Evolutionary conservation across 1,139 yeast species (phyloP).

Genomic region (Protomyces lactucae-debilis): DNA sequence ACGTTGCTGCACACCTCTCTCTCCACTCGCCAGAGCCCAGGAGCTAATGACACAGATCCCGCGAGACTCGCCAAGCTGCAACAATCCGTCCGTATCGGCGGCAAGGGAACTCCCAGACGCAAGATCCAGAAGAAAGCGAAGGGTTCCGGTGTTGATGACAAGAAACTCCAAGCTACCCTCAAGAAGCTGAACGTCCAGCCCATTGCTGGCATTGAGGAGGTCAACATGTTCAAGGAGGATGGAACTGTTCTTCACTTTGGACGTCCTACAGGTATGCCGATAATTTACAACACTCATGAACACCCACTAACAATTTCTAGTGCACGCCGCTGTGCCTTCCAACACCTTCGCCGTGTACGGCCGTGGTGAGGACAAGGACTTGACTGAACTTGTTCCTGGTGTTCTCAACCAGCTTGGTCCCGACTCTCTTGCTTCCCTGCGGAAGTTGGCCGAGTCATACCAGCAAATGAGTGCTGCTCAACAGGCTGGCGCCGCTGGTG

Average conservation of each 20-base stretch:
- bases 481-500: constrained; percentile 44
- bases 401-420: constrained; percentile 96
- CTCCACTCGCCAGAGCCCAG: too few relatives aligned
- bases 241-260: constrained; percentile 94
- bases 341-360: constrained; percentile 96
- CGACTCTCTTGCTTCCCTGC: constrained; percentile 85
- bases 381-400: constrained; percentile 90
- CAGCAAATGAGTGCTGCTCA: constrained; percentile 40
- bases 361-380: constrained; percentile 86
- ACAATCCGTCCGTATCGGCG: constrained; percentile 44
- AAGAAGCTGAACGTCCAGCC: constrained; percentile 87
- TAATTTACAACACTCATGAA: not conserved
- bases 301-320: constrained; percentile 52
- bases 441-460: constrained; percentile 84
- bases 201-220: constrained; percentile 87
- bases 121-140: constrained; percentile 80
- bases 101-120: constrained; percentile 51
- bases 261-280: constrained; percentile 34
- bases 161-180: constrained; percentile 84
- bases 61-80: constrained; percentile 42
- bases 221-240: constrained; percentile 94
- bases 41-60: constrained; percentile 30
- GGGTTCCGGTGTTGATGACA: constrained; percentile 65
- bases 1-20: too few relatives aligned
- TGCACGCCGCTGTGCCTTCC: constrained; percentile 85